phyloP scores from a whole-genome alignment of 139 green algal genomes.

The Micromonas pusilla region DNA sequence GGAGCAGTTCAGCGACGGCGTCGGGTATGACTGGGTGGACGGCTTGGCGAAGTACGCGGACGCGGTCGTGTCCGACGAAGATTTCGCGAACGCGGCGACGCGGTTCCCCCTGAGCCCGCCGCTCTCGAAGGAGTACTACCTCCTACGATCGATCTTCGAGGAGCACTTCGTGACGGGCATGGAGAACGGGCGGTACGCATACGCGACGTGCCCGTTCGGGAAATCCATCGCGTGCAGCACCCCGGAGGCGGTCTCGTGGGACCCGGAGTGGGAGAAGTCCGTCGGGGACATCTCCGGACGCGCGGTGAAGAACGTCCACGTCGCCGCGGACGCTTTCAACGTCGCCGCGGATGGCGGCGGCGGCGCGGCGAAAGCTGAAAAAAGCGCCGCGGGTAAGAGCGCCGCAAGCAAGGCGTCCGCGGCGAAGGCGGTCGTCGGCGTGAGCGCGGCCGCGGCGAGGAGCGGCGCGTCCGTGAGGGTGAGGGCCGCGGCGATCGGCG shows the following conservation, averaged over 20 bases:
- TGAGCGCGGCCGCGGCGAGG: too few relatives aligned
- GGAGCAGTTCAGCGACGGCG: conserved; percentile 97
- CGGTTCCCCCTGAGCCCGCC: conserved; percentile 80
- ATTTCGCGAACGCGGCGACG: conserved; percentile 46
- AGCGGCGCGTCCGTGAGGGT: not conserved
- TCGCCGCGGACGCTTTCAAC: conserved; percentile 16
- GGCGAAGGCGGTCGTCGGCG: not conserved
- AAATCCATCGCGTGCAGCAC: conserved; percentile 40
- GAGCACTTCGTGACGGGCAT: conserved; percentile 64
- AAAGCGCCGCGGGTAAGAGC: not conserved
- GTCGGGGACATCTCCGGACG: conserved; percentile 39
- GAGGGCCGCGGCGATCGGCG: not conserved
- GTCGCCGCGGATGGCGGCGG: not conserved
- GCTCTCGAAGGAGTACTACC: conserved; percentile 84
- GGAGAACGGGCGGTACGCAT: conserved; percentile 15
- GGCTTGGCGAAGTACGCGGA: conserved; percentile 61
- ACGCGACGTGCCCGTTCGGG: conserved; percentile 25
- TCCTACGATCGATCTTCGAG: conserved; percentile 84
- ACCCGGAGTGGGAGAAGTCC: conserved; percentile 37
- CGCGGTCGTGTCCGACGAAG: conserved; percentile 53
- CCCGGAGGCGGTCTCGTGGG: conserved; percentile 36
- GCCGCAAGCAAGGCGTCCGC: not conserved
- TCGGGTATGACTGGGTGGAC: conserved; percentile 79
- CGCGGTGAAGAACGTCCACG: conserved; percentile 32
- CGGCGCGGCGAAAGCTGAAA: not conserved